Conservation (phyloP, 2,329 filamentous ascomycete genomes). For the Fusarium oligoseptatum region DNA sequence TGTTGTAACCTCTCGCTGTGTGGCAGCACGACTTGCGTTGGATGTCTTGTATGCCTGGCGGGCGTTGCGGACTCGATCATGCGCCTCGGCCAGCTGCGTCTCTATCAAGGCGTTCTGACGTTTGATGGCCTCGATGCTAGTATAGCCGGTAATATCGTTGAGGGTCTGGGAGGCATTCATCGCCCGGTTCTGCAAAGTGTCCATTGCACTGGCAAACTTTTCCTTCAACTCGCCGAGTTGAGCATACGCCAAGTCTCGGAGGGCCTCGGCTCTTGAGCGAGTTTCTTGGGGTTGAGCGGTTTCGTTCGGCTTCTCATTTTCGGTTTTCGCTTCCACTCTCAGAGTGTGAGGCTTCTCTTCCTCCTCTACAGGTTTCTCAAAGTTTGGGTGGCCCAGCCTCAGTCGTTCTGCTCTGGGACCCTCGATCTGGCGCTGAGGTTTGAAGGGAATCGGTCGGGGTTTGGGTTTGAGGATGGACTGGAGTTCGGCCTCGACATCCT, state of each 20-base stretch:
- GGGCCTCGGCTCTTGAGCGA: constrained; percentile 33
- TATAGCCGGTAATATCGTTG: constrained; percentile 95
- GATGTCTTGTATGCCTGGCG: constrained; percentile 86
- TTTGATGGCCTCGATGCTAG: constrained; percentile 89
- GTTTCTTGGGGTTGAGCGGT: constrained; percentile 12
- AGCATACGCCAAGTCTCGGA: constrained; percentile 52
- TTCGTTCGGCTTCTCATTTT: constrained; percentile 22
- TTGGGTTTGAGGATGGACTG: constrained; percentile 39
- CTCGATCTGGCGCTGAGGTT: constrained; percentile 19
- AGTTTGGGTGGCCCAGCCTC: constrained; percentile 2
- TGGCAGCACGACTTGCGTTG: constrained; percentile 84
- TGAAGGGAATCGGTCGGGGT: constrained; percentile 30
- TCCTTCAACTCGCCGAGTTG: constrained; percentile 52
- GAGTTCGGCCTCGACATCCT: constrained; percentile 34
- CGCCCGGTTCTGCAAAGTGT: constrained; percentile 86
- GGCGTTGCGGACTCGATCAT: constrained; percentile 75
- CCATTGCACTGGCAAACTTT: constrained; percentile 74
- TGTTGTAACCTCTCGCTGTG: constrained; percentile 95
- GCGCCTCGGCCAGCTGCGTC: constrained; percentile 67
- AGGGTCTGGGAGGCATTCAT: constrained; percentile 88
- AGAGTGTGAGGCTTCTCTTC: constrained; percentile 9
- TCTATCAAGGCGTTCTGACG: constrained; percentile 79
- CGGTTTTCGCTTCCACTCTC: constrained; percentile 18
- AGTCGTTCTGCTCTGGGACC: constrained; percentile 18
- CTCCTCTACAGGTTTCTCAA: constrained; percentile 1